Conservation (phyloP, 495 filamentous ascomycete species). For the Tuber indicum region DNA sequence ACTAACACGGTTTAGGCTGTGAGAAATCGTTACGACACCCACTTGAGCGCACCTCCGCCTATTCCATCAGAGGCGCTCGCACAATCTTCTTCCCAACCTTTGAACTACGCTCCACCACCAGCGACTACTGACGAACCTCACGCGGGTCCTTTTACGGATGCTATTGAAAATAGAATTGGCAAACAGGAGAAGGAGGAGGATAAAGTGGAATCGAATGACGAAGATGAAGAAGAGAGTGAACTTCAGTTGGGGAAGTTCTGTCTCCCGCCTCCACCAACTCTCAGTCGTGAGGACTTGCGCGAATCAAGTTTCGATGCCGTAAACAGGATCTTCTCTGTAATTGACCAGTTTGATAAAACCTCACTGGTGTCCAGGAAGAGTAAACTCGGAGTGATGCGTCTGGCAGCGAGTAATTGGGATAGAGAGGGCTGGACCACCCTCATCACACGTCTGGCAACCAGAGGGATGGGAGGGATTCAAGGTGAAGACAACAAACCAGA, state of each 20-base stretch:
- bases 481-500: constrained; percentile 45
- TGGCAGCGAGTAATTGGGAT: constrained; percentile 80
- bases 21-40: constrained; percentile 32
- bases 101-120: constrained; percentile 8
- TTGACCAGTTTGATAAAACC: constrained; percentile 62
- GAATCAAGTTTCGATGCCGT: constrained; percentile 64
- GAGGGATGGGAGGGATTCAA: constrained; percentile 60
- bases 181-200: constrained; percentile 29
- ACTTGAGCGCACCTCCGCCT: constrained; percentile 20
- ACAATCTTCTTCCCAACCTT: constrained; percentile 5
- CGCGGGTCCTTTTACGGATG: constrained; percentile 5
- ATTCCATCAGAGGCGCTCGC: constrained; percentile 9
- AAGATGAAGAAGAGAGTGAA: constrained; percentile 38
- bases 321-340: constrained; percentile 67
- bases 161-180: not conserved
- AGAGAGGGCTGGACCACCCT: constrained; percentile 87
- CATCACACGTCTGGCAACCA: constrained; percentile 76
- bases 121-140: constrained; percentile 13
- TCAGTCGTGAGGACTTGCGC: constrained; percentile 60
- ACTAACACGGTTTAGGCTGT: constrained; percentile 22
- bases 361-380: constrained; percentile 42
- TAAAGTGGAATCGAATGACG: constrained; percentile 26
- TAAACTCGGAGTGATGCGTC: constrained; percentile 62
- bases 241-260: constrained; percentile 52
- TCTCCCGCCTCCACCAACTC: constrained; percentile 66